phyloP scores from a whole-genome alignment of 106 monocot genomes.

The Apostasia shenzhenica region DNA sequence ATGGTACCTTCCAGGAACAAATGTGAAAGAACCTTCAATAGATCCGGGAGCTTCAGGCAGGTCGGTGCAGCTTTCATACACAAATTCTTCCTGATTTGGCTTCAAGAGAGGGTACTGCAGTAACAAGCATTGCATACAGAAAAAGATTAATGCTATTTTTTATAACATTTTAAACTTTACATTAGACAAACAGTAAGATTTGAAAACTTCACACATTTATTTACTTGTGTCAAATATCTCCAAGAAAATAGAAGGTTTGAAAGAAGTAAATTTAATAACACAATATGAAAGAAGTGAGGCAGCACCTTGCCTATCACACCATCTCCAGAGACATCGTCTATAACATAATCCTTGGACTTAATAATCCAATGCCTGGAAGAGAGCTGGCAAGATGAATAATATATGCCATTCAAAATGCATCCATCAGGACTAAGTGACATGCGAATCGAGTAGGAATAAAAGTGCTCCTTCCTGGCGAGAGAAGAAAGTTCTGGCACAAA shows the following conservation, averaged over 20 bases:
- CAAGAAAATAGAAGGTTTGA: too few relatives aligned
- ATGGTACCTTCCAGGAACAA: slow-evolving; percentile 92
- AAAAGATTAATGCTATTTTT: not conserved
- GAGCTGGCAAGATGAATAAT: slow-evolving; percentile 76
- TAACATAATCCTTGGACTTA: slow-evolving; percentile 31
- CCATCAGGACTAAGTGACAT: slow-evolving; percentile 67
- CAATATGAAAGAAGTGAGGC: not conserved
- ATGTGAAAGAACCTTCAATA: slow-evolving; percentile 82
- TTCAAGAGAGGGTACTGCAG: slow-evolving; percentile 65
- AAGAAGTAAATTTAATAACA: not conserved
- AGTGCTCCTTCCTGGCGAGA: slow-evolving; percentile 16
- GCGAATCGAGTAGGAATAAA: slow-evolving; percentile 72
- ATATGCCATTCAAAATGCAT: slow-evolving; percentile 52
- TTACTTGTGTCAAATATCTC: too few relatives aligned
- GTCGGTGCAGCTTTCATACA: slow-evolving; percentile 75
- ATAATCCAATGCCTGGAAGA: slow-evolving; percentile 79
- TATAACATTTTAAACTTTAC: too few relatives aligned
- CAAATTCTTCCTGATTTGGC: slow-evolving; percentile 63
- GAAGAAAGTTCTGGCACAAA: slow-evolving; percentile 66
- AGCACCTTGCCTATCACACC: slow-evolving; percentile 82
- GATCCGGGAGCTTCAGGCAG: slow-evolving; percentile 48
- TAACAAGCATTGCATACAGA: slow-evolving; percentile 7
- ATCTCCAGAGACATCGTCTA: slow-evolving; percentile 46
- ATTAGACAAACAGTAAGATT: too few relatives aligned
- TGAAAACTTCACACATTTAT: too few relatives aligned